A percentile compares a stretch with the other conserved stretches of the same genome.
These are phyloP conservation scores for Erythrobasidium yunnanense DNA, from an alignment of 768 basidiomycete species.

Conservation along the genomic window DNA sequence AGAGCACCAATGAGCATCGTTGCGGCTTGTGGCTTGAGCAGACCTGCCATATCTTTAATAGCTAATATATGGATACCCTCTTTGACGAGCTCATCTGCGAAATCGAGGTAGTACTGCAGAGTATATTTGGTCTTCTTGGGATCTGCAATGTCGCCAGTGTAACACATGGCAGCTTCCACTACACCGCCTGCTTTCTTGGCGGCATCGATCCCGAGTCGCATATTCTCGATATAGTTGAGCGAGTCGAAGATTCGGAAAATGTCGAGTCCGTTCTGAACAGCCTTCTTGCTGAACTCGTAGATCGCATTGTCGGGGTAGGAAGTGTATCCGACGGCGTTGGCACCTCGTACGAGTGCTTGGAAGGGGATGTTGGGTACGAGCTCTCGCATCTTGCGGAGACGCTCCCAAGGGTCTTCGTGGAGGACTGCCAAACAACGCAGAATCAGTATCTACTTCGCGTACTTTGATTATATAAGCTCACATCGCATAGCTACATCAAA, in stretches of 20 bases:
- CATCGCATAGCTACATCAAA: slow-evolving; percentile 98
- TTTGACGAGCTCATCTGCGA: slow-evolving; percentile 65
- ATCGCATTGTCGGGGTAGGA: slow-evolving; percentile 98
- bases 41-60: slow-evolving; percentile 89
- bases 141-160: slow-evolving; percentile 92
- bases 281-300: slow-evolving; percentile 96
- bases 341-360: slow-evolving; percentile 95
- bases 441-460: not conserved
- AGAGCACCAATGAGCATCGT: slow-evolving; percentile 89
- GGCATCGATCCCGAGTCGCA: slow-evolving; percentile 96
- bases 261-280: slow-evolving; percentile 98
- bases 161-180: slow-evolving; percentile 73
- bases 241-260: slow-evolving; percentile 99
- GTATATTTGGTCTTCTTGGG: slow-evolving; percentile 96
- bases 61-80: slow-evolving; percentile 84
- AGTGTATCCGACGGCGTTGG: slow-evolving; percentile 97
- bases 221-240: slow-evolving; percentile 96
- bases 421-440: slow-evolving; percentile 64
- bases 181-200: slow-evolving; percentile 99
- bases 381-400: slow-evolving; percentile 81
- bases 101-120: slow-evolving; percentile 90
- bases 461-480: not conserved
- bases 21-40: slow-evolving; percentile 89
- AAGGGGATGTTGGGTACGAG: slow-evolving; percentile 97
- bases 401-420: slow-evolving; percentile 99